These are phyloP conservation scores for Pulveroboletus sp. DNA, from an alignment of 768 basidiomycete species.

Conservation along the genomic window DNA sequence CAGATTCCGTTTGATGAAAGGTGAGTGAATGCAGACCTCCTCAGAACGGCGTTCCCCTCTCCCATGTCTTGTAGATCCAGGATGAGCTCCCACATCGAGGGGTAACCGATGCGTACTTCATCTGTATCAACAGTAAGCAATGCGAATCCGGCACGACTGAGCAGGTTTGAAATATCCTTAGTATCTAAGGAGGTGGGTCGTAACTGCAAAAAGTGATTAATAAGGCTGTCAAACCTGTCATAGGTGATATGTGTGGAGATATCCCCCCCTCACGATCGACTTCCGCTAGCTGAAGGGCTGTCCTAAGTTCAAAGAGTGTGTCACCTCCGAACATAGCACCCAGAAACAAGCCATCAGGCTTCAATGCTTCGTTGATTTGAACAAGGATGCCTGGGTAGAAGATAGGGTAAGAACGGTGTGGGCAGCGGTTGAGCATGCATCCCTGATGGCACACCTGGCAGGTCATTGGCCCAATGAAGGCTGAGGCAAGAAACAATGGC, in stretches of 20 bases:
- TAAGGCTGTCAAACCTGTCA: conserved; percentile 68
- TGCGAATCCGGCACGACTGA: conserved; percentile 90
- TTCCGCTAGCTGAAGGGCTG: conserved; percentile 91
- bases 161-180: conserved; percentile 86
- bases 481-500: conserved; percentile 88
- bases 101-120: conserved; percentile 87
- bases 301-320: conserved; percentile 92
- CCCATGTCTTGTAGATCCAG: conserved; percentile 96
- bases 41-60: conserved; percentile 87
- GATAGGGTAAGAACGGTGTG: conserved; percentile 1
- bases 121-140: conserved; percentile 94
- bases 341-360: conserved; percentile 91
- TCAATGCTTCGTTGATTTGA: conserved; percentile 80
- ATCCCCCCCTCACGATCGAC: conserved; percentile 93
- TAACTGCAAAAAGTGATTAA: not conserved
- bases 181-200: conserved; percentile 54
- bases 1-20: no score
- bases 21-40: conserved; percentile 47
- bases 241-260: conserved; percentile 94
- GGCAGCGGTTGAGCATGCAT: not conserved
- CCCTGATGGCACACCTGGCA: conserved; percentile 63
- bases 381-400: conserved; percentile 62
- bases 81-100: conserved; percentile 93
- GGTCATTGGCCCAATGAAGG: conserved; percentile 96
- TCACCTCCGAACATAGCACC: conserved; percentile 96